These are phyloP conservation scores for Amanita rubescens DNA, from an alignment of 768 basidiomycete species.

Conservation along the genomic window DNA sequence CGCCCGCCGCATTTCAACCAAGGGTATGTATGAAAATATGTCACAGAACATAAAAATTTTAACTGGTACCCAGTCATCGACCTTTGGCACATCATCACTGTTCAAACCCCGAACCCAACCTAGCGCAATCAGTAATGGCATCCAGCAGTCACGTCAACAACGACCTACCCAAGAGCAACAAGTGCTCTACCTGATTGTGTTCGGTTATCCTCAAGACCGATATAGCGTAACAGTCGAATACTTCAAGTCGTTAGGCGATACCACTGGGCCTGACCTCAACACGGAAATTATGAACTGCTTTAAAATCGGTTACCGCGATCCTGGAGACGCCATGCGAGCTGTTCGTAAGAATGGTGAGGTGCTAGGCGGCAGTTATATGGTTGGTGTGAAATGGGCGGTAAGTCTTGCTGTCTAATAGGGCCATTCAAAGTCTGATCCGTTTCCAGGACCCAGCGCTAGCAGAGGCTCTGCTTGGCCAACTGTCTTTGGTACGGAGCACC, in stretches of 20 bases:
- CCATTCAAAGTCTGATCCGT: too few species aligned
- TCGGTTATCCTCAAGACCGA: constrained; percentile 83
- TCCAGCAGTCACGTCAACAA: neutral
- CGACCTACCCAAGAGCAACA: constrained; percentile 22
- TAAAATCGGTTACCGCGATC: constrained; percentile 54
- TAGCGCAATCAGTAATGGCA: neutral
- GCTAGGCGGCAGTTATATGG: constrained; percentile 68
- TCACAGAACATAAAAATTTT: constrained; percentile 5
- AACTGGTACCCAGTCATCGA: constrained; percentile 25
- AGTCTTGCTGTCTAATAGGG: too few species aligned
- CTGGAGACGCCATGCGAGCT: constrained; percentile 70
- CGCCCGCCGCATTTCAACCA: constrained; percentile 34
- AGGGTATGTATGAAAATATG: constrained; percentile 29
- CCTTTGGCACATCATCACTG: constrained; percentile 33
- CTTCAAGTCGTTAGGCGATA: constrained; percentile 64
- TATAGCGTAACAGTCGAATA: constrained; percentile 66
- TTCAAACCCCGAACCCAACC: constrained; percentile 20
- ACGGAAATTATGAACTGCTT: constrained; percentile 64
- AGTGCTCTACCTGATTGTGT: constrained; percentile 65
- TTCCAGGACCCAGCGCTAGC: constrained; percentile 55
- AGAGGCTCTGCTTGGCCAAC: constrained; percentile 42
- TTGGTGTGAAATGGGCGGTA: constrained; percentile 84
- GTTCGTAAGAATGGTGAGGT: constrained; percentile 81
- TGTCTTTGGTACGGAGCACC: constrained; percentile 19
- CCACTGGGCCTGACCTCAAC: constrained; percentile 62